A percentile compares a stretch with the other conserved stretches of the same genome.
phyloP scores from a whole-genome alignment of 805 yeast species.

The Nakazawaea populi region DNA sequence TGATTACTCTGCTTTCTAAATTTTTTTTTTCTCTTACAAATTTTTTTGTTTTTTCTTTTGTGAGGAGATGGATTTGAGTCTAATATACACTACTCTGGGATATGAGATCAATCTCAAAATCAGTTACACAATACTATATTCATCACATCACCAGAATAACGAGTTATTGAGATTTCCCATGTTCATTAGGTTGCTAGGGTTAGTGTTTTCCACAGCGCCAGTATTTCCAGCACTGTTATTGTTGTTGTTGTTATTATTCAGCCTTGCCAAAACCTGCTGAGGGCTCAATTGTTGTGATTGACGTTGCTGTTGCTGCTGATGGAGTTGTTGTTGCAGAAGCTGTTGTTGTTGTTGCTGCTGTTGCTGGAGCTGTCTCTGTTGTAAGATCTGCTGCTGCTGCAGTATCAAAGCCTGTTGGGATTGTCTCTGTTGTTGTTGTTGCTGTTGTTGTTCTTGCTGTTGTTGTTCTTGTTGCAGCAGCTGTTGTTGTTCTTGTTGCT shows the following conservation, averaged over 20 bases:
- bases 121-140: not conserved
- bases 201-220: not conserved
- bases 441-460: constrained; percentile 16
- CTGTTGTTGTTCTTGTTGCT: constrained; percentile 14
- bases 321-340: not conserved
- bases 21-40: not conserved
- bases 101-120: not conserved
- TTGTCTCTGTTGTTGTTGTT: constrained; percentile 3
- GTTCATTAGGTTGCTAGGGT: not conserved
- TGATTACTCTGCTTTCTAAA: too few species aligned
- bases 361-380: not conserved
- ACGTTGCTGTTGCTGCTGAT: not conserved
- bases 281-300: constrained; percentile 18
- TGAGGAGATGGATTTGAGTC: constrained; percentile 1
- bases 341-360: not conserved
- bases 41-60: not conserved
- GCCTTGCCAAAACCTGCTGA: constrained; percentile 27
- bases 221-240: not conserved
- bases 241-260: not conserved
- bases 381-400: not conserved
- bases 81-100: not conserved
- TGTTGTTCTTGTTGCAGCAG: constrained; percentile 16
- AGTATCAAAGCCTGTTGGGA: constrained; percentile 8
- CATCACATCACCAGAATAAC: not conserved
- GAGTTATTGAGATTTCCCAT: constrained; percentile 1